Conservation (phyloP, 2,329 filamentous ascomycete species). For the Fusarium sterilihyphosum region DNA sequence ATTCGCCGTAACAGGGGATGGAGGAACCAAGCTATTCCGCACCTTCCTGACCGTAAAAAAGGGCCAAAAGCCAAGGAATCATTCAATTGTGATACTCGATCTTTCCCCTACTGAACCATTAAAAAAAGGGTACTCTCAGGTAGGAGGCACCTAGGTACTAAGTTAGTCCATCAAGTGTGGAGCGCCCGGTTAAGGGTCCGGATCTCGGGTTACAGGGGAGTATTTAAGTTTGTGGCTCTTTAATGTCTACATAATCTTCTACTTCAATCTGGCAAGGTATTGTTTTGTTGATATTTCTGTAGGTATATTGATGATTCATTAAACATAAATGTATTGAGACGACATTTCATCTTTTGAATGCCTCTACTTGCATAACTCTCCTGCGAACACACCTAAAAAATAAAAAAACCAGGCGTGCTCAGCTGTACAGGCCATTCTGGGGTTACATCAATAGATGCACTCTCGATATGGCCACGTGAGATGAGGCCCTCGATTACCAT, state of each 20-base stretch:
- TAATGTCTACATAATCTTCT: neutral
- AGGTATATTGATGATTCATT: neutral
- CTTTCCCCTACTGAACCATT: slow-evolving; percentile 15
- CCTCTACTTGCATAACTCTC: neutral
- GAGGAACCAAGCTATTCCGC: slow-evolving; percentile 1
- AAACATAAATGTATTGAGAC: neutral
- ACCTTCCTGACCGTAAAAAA: slow-evolving; percentile 26
- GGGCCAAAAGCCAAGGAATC: slow-evolving; percentile 28
- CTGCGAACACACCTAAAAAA: neutral
- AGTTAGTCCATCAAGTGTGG: slow-evolving; percentile 7
- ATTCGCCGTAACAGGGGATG: slow-evolving; percentile 6
- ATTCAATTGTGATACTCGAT: slow-evolving; percentile 31
- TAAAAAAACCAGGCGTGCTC: neutral
- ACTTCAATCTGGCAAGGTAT: neutral
- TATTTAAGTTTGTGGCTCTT: neutral
- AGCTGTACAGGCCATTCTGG: slow-evolving; percentile 26
- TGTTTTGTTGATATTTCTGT: neutral
- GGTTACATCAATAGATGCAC: slow-evolving; percentile 22
- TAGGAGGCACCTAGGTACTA: neutral
- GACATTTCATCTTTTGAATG: neutral
- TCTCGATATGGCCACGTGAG: slow-evolving; percentile 30
- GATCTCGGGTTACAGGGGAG: slow-evolving; percentile 13
- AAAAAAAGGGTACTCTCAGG: slow-evolving; percentile 4
- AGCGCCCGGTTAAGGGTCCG: slow-evolving; percentile 11
- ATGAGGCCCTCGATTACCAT: slow-evolving; percentile 27